A percentile compares a stretch with the other conserved stretches of the same genome.
Evolutionary conservation across 129 eudicot species (phyloP).

Genomic region (Glebionis coronaria): DNA sequence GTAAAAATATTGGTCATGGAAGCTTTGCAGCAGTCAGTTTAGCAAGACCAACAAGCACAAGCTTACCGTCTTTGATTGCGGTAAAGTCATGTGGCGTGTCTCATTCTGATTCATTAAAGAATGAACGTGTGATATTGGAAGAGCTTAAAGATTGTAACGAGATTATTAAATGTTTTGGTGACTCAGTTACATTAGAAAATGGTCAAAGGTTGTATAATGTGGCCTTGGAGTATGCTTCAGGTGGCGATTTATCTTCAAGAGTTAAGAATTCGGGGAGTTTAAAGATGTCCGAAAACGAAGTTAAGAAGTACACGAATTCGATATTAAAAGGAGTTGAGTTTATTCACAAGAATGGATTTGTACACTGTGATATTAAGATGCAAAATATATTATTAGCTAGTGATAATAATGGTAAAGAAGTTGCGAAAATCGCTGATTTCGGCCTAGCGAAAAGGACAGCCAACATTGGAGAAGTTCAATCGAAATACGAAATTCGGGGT

Average conservation of each 20-base stretch:
- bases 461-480: not conserved
- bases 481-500: constrained; percentile 59
- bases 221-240: constrained; percentile 73
- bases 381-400: constrained; percentile 47
- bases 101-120: constrained; percentile 40
- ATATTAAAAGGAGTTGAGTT: constrained; percentile 50
- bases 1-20: constrained; percentile 66
- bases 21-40: constrained; percentile 70
- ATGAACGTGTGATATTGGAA: constrained; percentile 52
- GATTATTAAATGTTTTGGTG: constrained; percentile 55
- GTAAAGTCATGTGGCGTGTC: constrained; percentile 55
- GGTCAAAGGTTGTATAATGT: constrained; percentile 57
- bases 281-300: constrained; percentile 36
- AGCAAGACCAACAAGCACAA: constrained; percentile 46
- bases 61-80: constrained; percentile 45
- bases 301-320: constrained; percentile 38
- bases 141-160: constrained; percentile 51
- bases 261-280: constrained; percentile 29
- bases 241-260: constrained; percentile 57
- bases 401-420: constrained; percentile 34
- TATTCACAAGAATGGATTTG: constrained; percentile 65
- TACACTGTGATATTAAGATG: constrained; percentile 79
- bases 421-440: constrained; percentile 73
- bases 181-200: constrained; percentile 44
- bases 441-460: constrained; percentile 60